Conservation (phyloP, 768 basidiomycete genomes). For the Suillus cothurnatus region DNA sequence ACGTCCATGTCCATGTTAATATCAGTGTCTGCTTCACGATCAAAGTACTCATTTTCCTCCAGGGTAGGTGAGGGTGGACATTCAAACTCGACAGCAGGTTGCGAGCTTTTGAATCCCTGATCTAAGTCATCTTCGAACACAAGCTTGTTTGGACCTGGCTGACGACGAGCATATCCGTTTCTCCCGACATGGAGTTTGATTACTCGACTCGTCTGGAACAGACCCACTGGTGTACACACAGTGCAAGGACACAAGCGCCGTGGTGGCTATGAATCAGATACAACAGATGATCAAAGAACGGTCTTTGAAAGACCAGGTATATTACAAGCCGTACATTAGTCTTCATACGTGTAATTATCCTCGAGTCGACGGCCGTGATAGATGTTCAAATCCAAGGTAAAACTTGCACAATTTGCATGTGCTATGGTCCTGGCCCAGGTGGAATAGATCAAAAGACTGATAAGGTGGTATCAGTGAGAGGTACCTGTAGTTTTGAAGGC, state of each 20-base stretch:
- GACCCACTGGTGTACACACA: neutral
- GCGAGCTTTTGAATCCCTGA: neutral
- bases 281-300: neutral
- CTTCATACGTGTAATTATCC: conserved; percentile 1
- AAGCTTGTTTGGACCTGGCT: neutral
- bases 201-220: neutral
- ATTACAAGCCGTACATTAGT: conserved; percentile 1
- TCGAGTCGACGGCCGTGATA: neutral
- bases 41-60: neutral
- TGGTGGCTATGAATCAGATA: neutral
- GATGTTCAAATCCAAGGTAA: neutral
- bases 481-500: neutral
- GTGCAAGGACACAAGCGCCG: conserved; percentile 1
- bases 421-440: conserved; percentile 2
- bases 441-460: neutral
- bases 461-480: neutral
- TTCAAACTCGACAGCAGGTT: neutral
- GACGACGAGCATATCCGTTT: neutral
- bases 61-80: neutral
- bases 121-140: neutral
- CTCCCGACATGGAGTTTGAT: neutral
- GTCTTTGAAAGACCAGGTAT: neutral
- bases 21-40: neutral
- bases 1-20: neutral
- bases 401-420: neutral